These are phyloP conservation scores for Salicornia ramosissima DNA, from an alignment of 148 eudicot genomes.

Conservation along the genomic window DNA sequence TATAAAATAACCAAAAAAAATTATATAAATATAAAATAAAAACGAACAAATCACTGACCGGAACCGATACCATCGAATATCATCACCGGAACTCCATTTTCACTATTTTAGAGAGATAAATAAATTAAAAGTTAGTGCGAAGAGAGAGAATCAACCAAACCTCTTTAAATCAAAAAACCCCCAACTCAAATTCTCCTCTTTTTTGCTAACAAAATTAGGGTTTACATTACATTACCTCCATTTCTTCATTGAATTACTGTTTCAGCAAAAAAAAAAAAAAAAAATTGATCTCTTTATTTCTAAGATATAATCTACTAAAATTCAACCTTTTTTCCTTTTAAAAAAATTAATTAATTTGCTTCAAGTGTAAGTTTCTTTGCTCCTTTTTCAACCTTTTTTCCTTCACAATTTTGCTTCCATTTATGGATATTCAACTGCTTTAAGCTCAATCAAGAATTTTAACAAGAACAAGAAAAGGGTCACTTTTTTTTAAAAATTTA, in stretches of 20 bases:
- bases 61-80: conserved; percentile 29
- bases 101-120: not conserved
- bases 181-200: not conserved
- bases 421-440: conserved; percentile 23
- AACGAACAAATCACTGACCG: conserved; percentile 8
- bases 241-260: not conserved
- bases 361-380: conserved; percentile 22
- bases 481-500: not conserved
- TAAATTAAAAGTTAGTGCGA: not conserved
- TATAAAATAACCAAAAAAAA: not conserved
- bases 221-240: not conserved
- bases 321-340: not conserved
- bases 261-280: not conserved
- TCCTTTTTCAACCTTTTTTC: conserved; percentile 14
- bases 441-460: conserved; percentile 17
- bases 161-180: not conserved
- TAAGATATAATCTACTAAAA: not conserved
- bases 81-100: conserved; percentile 27
- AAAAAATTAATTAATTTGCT: conserved; percentile 11
- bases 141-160: not conserved
- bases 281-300: conserved; percentile 17
- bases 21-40: not conserved
- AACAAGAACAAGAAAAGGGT: not conserved
- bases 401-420: conserved; percentile 16
- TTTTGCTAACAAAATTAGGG: not conserved